Conservation (phyloP, 306 rosid genomes). For the Cajanus cajan region DNA sequence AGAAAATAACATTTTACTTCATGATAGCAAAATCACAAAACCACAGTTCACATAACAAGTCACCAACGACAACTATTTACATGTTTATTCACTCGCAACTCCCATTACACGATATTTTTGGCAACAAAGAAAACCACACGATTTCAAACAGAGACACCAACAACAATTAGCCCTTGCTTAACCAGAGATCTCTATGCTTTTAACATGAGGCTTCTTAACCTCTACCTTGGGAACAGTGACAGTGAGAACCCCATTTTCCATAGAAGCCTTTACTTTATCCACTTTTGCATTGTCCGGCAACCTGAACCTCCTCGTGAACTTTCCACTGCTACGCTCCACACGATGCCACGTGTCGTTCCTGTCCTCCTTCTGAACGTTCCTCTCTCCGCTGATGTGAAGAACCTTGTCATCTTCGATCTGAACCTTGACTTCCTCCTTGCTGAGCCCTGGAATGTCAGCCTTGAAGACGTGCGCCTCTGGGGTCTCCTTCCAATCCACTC, state of each 20-base stretch:
- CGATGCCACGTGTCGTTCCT: conserved; percentile 41
- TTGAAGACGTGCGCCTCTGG: conserved; percentile 47
- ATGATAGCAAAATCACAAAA: no score
- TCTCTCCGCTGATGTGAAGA: conserved; percentile 44
- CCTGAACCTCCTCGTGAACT: conserved; percentile 36
- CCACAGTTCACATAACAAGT: no score
- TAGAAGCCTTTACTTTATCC: conserved; percentile 32
- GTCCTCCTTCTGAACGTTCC: conserved; percentile 41
- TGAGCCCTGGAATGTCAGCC: conserved; percentile 41
- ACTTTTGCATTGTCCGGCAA: conserved; percentile 34
- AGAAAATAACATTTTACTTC: no score
- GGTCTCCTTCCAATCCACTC: conserved; percentile 45
- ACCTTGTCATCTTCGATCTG: conserved; percentile 40
- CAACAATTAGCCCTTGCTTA: no score
- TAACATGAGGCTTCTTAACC: conserved; percentile 30
- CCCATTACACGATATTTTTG: no score
- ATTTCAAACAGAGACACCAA: no score
- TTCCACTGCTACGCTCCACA: conserved; percentile 42
- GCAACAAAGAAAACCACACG: no score
- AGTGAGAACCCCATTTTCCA: conserved; percentile 49
- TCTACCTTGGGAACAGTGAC: conserved; percentile 40
- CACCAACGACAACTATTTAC: no score
- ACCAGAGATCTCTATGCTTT: conserved; percentile 36
- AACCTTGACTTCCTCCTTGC: conserved; percentile 45
- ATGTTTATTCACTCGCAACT: no score